A percentile compares a stretch with the other conserved stretches of the same genome.
Evolutionary conservation across 2,329 filamentous ascomycete genomes (phyloP).

Genomic region (Magnaporthiopsis rhizophila): DNA sequence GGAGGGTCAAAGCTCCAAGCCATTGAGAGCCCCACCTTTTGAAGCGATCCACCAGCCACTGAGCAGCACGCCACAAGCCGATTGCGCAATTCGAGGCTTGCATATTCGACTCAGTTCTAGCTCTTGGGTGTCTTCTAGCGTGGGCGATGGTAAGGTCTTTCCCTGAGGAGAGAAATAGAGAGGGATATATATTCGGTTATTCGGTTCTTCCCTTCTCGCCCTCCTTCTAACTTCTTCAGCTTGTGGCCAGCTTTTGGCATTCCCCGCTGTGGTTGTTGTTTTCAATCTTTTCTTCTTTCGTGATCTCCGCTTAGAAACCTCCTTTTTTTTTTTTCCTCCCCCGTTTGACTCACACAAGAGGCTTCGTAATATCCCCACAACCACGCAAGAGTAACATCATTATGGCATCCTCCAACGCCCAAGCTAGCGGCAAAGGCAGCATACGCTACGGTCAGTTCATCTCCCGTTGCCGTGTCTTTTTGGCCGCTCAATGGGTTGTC

Average conservation of each 20-base stretch:
- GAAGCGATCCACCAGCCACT: neutral
- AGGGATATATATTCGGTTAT: too few relatives aligned
- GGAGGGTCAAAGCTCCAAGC: neutral
- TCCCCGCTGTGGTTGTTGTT: neutral
- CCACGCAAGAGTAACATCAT: neutral
- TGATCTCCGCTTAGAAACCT: neutral
- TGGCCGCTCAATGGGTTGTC: neutral
- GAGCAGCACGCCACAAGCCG: neutral
- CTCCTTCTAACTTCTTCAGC: too few relatives aligned
- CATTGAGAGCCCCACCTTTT: neutral
- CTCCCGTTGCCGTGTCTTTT: neutral
- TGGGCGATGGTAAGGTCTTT: too few relatives aligned
- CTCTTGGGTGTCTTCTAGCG: too few relatives aligned
- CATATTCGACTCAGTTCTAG: too few relatives aligned
- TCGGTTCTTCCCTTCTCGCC: too few relatives aligned
- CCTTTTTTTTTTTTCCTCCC: too few relatives aligned
- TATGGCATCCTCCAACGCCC: neutral
- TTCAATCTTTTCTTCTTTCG: neutral
- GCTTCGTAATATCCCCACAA: neutral
- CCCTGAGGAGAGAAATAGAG: too few relatives aligned
- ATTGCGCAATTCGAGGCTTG: slow-evolving; percentile 9
- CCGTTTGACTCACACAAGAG: neutral
- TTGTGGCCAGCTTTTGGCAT: too few relatives aligned
- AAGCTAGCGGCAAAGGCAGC: neutral
- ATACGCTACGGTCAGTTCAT: slow-evolving; percentile 9